Base-by-base conservation (phyloP, 345 rosid species). In the Citrus medica region DNA sequence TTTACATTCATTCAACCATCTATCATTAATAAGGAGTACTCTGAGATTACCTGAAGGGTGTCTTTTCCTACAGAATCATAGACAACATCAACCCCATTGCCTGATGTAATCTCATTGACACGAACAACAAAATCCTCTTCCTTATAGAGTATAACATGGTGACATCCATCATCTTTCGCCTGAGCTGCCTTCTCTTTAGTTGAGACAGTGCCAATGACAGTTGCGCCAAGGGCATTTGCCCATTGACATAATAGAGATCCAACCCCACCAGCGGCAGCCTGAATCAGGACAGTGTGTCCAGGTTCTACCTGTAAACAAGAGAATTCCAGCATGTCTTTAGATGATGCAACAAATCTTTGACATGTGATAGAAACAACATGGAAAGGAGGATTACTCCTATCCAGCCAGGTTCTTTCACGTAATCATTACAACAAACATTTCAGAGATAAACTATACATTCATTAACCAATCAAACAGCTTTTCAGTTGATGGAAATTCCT, bases 221-320 rank as follows among this genome's bases (percentile, higher is more conserved):
- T 90, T 68, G 98, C 98, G 79, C 97, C 98, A 59, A 95, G 90
- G 6, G 93, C 92, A 84, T 85, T 89, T 24, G 90, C 99, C 97
- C 98, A 92, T 73, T 95, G 99, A 84, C 99, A 95, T 82, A 93
- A 80, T 13, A 93, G 74, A 75, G 99, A 93, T 24, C 99, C 99
- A 65, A 92, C 94, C 74, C 98, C 98, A 74, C 98, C 98, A 63
- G 99, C 98, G 61, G 98, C 98, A 64, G 98, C 98, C 65, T 94
- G 98, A 77, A 94, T 91, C 73, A 92, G 97, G 76, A 91, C 65
- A 0, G 90, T 88, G 72, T 91, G 98, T 74, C 95, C 99, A 30
- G 75, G 82, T 82, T 90, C 93, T 25, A 95, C 97, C 99, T 90
- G 62, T 56, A 74, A 7, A 68, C 40, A 71, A 48, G 12, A 75